phyloP scores from a whole-genome alignment of 495 filamentous ascomycete genomes.

The Melanomma pulvis-pyrius region DNA sequence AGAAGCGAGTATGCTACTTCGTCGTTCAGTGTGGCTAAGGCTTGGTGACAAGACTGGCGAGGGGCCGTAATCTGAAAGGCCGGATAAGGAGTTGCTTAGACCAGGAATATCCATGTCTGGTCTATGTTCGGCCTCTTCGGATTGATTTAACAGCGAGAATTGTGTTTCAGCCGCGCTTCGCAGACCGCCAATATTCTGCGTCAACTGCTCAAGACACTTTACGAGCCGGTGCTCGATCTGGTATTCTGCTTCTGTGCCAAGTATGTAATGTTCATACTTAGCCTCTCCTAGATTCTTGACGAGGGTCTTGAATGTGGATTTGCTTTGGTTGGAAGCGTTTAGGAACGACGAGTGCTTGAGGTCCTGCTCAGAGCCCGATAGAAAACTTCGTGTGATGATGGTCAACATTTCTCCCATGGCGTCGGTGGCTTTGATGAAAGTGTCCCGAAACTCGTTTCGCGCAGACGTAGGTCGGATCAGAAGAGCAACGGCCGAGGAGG shows the following conservation, averaged over 20 bases:
- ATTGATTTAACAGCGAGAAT: conserved; percentile 76
- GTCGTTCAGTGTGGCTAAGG: conserved; percentile 27
- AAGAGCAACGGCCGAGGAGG: conserved; percentile 76
- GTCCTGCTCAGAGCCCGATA: conserved; percentile 82
- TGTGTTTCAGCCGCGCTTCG: conserved; percentile 88
- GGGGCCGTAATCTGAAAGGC: conserved; percentile 5
- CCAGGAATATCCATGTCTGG: conserved; percentile 1
- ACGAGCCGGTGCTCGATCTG: conserved; percentile 76
- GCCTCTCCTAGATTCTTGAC: conserved; percentile 83
- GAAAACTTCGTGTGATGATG: conserved; percentile 80
- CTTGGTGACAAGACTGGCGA: conserved; percentile 24
- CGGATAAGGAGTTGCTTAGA: conserved; percentile 22
- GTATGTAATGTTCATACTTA: conserved; percentile 84
- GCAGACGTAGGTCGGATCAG: conserved; percentile 81
- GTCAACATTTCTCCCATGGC: conserved; percentile 79
- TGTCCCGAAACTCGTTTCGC: conserved; percentile 70
- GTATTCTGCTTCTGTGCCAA: conserved; percentile 83
- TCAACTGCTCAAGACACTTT: conserved; percentile 80
- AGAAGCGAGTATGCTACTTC: conserved; percentile 32
- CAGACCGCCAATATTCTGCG: conserved; percentile 88
- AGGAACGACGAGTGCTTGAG: conserved; percentile 64
- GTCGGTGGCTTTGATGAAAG: conserved; percentile 74
- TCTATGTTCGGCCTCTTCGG: conserved; percentile 34
- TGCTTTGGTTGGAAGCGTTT: conserved; percentile 68
- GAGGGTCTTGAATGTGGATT: conserved; percentile 69